Evolutionary conservation across 2,329 filamentous ascomycete species (phyloP), one percentile per base, ranked within the genome.

Genomic region (Botryotinia calthae): DNA sequence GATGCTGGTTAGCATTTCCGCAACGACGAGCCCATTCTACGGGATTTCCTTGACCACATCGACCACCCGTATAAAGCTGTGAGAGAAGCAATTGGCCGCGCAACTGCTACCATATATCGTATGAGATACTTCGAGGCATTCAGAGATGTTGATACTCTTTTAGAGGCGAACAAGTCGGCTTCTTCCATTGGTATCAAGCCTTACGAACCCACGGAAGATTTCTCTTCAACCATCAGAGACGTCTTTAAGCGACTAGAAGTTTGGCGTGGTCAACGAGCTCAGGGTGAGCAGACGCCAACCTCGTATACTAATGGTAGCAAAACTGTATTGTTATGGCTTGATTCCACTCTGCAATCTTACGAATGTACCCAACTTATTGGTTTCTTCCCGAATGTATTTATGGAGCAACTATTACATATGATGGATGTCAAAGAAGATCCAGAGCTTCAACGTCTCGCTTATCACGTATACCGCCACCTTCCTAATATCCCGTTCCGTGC

Each of bases 381-480:
- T 5, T 98, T 98, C 87, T 98, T 99, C 85, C 92, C 94, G 0
- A 88, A 93, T 51, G 87, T 92, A 0, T 95, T 98, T 80, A 96
- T 97, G 81, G 93, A 96, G 78, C 93, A 98, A 81, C 88, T 99
- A 22, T 85, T 99, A 70, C 95, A 99, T 85, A 99, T 99, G 96
- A 99, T 99, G 95, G 96, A 99, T 80, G 94, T 99, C 81, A 98
- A 98, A 82, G 96, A 99, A 82, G 96, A 99, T 79, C 94, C 94
- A 0, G 97, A 99, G 82, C 87, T 99, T 2, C 97, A 98, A 86
- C 91, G 93, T 16, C 87, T 98, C 14, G 95, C 96, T 0, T 99
- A 98, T 81, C 94, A 97, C 80, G 96, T 99, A 59, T 99, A 98
- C 85, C 92, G 95, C 10, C 95, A 99, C 80, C 85, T 99, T 25